These are phyloP conservation scores for Micractinium conductrix DNA, from an alignment of 139 green algal genomes.

Conservation along the genomic window DNA sequence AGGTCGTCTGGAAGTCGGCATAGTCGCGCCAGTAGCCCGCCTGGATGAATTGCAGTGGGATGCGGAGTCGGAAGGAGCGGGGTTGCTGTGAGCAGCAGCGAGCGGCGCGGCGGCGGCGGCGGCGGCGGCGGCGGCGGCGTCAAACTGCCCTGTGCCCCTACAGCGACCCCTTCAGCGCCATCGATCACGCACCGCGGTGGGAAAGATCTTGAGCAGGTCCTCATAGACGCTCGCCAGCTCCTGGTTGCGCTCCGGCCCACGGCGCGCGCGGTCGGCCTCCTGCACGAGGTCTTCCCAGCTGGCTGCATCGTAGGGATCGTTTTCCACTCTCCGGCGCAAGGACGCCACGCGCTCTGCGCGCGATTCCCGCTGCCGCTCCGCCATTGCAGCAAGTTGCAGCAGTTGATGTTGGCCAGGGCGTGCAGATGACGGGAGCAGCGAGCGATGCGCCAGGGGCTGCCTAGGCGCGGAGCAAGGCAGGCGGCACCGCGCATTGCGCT, in stretches of 20 bases:
- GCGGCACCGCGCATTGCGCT: too few species aligned
- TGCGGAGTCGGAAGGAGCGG: neutral
- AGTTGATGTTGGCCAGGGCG: too few species aligned
- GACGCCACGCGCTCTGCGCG: slow-evolving; percentile 3
- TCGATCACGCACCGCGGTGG: slow-evolving; percentile 67
- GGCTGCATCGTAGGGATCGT: slow-evolving; percentile 34
- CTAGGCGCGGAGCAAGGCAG: too few species aligned
- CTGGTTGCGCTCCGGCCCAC: neutral
- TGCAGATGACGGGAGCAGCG: too few species aligned
- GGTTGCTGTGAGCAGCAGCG: neutral
- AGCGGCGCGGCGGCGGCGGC: neutral
- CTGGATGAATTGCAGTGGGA: slow-evolving; percentile 31
- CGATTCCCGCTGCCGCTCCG: neutral
- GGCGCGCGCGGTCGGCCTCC: slow-evolving; percentile 7
- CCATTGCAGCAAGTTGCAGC: neutral
- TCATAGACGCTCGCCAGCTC: slow-evolving; percentile 63
- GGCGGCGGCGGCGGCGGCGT: neutral
- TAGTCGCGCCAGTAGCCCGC: slow-evolving; percentile 71
- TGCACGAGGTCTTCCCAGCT: slow-evolving; percentile 47
- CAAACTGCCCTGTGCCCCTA: too few species aligned
- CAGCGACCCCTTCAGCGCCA: too few species aligned
- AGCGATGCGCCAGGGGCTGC: too few species aligned
- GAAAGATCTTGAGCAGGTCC: slow-evolving; percentile 68
- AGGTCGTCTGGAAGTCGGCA: slow-evolving; percentile 65
- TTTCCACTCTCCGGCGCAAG: slow-evolving; percentile 5